These are phyloP conservation scores for Trichosporon sp. DNA, from an alignment of 1,284 basidiomycete species.

Conservation along the genomic window DNA sequence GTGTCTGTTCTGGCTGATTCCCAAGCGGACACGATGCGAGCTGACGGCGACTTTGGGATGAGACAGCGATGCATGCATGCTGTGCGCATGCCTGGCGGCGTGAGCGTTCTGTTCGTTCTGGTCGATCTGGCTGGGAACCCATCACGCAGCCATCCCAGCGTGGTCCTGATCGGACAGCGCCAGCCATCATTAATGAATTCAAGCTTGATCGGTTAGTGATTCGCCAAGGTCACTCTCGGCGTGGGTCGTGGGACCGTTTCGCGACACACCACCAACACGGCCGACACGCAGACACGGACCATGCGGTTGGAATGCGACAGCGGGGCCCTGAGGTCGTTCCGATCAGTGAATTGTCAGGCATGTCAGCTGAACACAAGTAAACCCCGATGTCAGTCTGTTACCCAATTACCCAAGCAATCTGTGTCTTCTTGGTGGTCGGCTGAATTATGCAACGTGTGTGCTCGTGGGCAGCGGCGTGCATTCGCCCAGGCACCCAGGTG, in stretches of 20 bases:
- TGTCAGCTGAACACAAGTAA: neutral
- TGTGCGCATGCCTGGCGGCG: neutral
- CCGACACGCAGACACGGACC: neutral
- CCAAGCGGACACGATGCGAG: neutral
- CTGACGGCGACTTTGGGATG: neutral
- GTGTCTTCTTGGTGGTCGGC: neutral
- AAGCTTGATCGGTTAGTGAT: neutral
- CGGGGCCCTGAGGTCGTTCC: neutral
- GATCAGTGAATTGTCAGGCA: neutral
- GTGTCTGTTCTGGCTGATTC: neutral
- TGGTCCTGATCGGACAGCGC: neutral
- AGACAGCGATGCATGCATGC: neutral
- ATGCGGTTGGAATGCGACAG: neutral
- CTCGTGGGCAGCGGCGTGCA: too few species aligned
- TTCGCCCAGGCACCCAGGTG: too few species aligned
- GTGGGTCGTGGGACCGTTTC: neutral
- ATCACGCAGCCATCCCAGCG: neutral
- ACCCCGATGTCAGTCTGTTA: neutral
- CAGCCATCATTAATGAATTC: conserved; percentile 5
- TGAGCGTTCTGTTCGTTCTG: neutral
- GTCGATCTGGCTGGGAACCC: too few species aligned
- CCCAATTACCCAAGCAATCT: too few species aligned
- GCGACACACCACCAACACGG: neutral
- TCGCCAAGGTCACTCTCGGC: neutral
- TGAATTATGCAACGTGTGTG: neutral